Base-by-base conservation (phyloP, 345 rosid genomes). In the Aquilaria sinensis region DNA sequence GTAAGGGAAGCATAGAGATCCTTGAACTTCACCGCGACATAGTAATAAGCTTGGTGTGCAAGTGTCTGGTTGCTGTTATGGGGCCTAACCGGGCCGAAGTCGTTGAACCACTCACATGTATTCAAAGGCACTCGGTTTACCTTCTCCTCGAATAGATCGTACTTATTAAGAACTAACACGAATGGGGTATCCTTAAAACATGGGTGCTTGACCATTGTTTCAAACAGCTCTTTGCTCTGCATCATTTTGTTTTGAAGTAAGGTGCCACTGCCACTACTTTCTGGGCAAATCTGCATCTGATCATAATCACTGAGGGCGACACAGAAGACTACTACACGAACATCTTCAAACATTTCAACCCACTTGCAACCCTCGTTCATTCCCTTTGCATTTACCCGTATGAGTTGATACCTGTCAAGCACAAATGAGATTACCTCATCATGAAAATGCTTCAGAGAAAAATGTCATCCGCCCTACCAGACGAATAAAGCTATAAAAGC, bases 281-380 rank as follows among this genome's bases (percentile, higher is more conserved):
- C 90, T 0, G 90, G 74, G 11, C 83, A 52, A 46, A 82, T 15
- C 47, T 78, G 80, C 62, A 87, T 75, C 68, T 84, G 94, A 70
- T 95, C 99, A 59, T 87, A 95, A 73, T 95, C 98, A 46, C 86
- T 75, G 48, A 95, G 86, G 61, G 98, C 77, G 7, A 89, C 79
- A 43, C 99, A 95, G 90, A 95, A 91, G 55, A 91, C 74, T 2
- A 91, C 85, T 6, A 73, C 90, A 2, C 89, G 81, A 50, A 87
- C 99, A 2, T 95, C 99, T 84, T 95, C 99, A 31, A 95, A 91
- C 98, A 95, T 95, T 65, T 91, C 97, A 1, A 95, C 92, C 99
- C 99, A 95, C 73, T 95, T 95, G 81, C 98, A 95, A 31, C 98
- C 97, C 63, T 91, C 96, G 34, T 83, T 89, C 96, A 91, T 84